A percentile compares a stretch with the other conserved stretches of the same genome.
These are phyloP conservation scores for Leccinellum albellum DNA, from an alignment of 768 basidiomycete genomes.

Conservation along the genomic window DNA sequence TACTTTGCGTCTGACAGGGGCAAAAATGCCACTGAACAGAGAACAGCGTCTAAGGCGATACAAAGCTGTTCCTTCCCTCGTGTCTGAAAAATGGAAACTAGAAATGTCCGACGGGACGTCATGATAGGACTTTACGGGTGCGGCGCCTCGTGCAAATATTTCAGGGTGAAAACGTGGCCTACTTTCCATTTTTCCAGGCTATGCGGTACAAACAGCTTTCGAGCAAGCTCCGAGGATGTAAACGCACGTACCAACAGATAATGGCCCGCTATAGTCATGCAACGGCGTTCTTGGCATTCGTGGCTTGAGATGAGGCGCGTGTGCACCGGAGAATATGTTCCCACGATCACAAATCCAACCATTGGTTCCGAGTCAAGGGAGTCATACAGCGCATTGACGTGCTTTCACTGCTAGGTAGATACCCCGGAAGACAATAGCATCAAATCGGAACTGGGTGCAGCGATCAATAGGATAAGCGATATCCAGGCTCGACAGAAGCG, in stretches of 20 bases:
- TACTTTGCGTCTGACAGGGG: not conserved
- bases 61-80: not conserved
- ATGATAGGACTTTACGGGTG: constrained; percentile 1
- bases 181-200: not conserved
- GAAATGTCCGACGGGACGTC: not conserved
- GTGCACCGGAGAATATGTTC: not conserved
- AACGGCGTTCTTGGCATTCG: not conserved
- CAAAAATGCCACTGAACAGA: not conserved
- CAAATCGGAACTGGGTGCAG: not conserved
- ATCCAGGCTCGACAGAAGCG: not conserved
- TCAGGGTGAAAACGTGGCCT: not conserved
- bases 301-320: not conserved
- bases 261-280: not conserved
- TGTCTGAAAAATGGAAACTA: constrained; percentile 10
- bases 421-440: not conserved
- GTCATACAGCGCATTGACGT: not conserved
- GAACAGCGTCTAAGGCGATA: not conserved
- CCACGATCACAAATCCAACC: not conserved
- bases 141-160: not conserved
- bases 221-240: not conserved
- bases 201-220: not conserved
- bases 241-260: not conserved
- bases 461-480: not conserved
- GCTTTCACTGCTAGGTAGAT: too few species aligned
- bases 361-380: not conserved